Percentiles rank a stretch among this genome's conserved stretches.
Conservation (phyloP, 164 flowering plant species). For the Vitis riparia region DNA sequence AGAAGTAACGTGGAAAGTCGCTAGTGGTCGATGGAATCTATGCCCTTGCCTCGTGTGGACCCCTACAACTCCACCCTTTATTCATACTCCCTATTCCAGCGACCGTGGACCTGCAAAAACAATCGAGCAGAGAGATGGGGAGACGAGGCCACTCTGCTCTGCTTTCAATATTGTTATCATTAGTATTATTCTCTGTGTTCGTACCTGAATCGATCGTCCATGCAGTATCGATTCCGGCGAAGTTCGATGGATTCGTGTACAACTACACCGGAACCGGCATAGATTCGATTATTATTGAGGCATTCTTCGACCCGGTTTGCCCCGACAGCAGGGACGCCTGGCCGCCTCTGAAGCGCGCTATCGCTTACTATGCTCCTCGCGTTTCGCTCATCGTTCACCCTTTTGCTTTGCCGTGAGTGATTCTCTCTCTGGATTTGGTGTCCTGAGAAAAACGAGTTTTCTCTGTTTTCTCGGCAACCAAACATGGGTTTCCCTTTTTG, state of each 20-base stretch:
- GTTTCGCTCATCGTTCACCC: conserved; percentile 64
- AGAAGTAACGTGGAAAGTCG: no score
- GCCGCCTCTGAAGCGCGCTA: conserved; percentile 66
- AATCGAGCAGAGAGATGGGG: conserved; percentile 3
- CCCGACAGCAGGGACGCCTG: conserved; percentile 86
- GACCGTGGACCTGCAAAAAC: not conserved
- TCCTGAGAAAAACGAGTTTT: no score
- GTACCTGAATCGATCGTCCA: not conserved
- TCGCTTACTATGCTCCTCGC: conserved; percentile 50
- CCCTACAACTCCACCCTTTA: no score
- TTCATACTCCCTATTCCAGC: no score
- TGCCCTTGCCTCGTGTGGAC: no score
- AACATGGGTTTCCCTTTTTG: no score
- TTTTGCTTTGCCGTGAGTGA: conserved; percentile 74
- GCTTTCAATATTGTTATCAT: not conserved
- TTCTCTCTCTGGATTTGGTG: not conserved
- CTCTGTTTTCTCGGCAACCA: no score
- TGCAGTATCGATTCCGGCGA: conserved; percentile 48
- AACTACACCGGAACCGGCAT: conserved; percentile 7
- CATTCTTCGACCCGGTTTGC: conserved; percentile 84
- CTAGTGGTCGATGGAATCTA: no score
- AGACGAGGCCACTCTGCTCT: not conserved
- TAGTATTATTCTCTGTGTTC: not conserved
- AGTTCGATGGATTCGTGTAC: conserved; percentile 77
- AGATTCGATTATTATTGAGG: conserved; percentile 60